Base-by-base conservation (phyloP, 179 eudicot species). In the Camellia oleifera region DNA sequence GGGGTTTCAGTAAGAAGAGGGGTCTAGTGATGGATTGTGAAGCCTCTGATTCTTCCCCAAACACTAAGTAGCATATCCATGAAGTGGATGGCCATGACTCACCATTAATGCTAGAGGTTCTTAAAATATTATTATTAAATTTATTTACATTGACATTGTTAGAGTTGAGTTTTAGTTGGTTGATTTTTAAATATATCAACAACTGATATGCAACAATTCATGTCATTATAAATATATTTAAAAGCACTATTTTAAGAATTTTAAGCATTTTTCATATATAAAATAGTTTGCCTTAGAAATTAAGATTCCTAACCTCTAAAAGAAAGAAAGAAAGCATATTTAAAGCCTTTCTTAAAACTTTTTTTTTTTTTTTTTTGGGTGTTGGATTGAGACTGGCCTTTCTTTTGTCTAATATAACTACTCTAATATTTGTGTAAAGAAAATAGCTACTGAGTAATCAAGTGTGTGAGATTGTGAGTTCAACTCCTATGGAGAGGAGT, bases 1-100 rank as follows among this genome's bases (percentile, higher is more conserved):
- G 56, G 56, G 18, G 81, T 52, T 62, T 78, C 75, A 72, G 64
- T n/a, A 87, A 82, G 76, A 89, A 88, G 75, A 87, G 94, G 78
- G 45, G 13, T 40, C 20, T 87, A 67, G 90, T 26, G 74, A 70
- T 83, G 62, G 40, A 57, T 4, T 80, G 82, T 83, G 92, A 90
- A 75, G 86, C 80, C 72, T 46, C 77, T 70, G 83, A 86, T 81
- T 85, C 74, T 82, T 66, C 74, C 72, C 54, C 75, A 64, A 14
- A 57, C 54, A 69, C 70, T 53, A 69, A 57, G 48, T 20, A 65
- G 44, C 65, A 61, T 15, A 4, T 8, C 69, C 45, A 64, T 23
- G 65, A 61, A 13, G 13, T n/a, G 9, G n/a, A 15, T 61, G 65
- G 65, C n/a, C 4, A 7, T 53, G 11, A 53, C 11, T 53, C 57